phyloP scores from a whole-genome alignment of 148 eudicot species.

The Persicaria tinctoria region DNA sequence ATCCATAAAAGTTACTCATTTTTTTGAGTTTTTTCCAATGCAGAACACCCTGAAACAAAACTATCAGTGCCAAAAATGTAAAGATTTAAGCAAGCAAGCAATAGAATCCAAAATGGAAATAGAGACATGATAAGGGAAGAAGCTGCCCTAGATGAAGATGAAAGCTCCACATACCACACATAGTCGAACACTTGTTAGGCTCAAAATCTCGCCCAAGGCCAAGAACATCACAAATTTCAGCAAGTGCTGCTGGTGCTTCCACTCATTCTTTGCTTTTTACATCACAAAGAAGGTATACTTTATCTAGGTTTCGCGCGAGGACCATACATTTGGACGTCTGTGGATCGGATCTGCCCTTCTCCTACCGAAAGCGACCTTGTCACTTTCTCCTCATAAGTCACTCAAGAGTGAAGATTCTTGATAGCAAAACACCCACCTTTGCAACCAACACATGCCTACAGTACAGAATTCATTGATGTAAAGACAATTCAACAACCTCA shows the following conservation, averaged over 20 bases:
- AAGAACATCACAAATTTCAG: background rate
- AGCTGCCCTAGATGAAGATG: background rate
- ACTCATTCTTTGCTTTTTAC: background rate
- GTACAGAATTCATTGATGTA: conserved; percentile 4
- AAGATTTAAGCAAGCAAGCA: background rate
- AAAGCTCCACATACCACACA: conserved; percentile 7
- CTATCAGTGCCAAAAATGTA: background rate
- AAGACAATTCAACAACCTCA: background rate
- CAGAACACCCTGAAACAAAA: background rate
- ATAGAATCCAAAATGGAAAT: background rate
- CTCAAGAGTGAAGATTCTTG: background rate
- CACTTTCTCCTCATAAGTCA: conserved; percentile 13
- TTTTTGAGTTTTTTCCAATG: background rate
- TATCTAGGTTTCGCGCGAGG: background rate
- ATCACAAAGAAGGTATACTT: background rate
- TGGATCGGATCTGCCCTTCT: background rate
- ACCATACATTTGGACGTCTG: conserved; percentile 1
- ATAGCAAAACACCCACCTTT: background rate
- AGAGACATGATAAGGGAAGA: background rate
- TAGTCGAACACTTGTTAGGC: conserved; percentile 4
- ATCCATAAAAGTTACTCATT: background rate
- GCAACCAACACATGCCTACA: background rate
- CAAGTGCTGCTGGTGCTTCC: background rate
- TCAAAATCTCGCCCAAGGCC: background rate
- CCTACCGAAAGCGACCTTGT: conserved; percentile 14